Conservation (phyloP, 345 rosid species). For the Acer saccharum region DNA sequence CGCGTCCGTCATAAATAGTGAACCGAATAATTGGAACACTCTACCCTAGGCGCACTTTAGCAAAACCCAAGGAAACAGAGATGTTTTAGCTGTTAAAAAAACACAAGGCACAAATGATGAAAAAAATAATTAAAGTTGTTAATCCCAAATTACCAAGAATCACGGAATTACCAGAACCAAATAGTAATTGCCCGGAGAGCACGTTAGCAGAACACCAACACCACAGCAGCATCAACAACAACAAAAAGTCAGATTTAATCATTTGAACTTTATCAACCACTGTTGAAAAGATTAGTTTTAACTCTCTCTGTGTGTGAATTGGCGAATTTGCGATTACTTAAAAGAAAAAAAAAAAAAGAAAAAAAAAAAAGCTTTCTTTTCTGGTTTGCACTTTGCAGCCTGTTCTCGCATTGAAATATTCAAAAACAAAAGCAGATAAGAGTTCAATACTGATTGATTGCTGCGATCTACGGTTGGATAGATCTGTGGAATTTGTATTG, state of each 20-base stretch:
- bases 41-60: background rate
- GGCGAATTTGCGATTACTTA: too few species aligned
- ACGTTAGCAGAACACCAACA: background rate
- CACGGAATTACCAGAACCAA: background rate
- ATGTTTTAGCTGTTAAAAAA: background rate
- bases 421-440: background rate
- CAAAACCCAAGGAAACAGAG: background rate
- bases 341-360: background rate
- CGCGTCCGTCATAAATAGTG: background rate
- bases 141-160: conserved; percentile 4
- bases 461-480: background rate
- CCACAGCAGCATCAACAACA: background rate
- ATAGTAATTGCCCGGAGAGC: background rate
- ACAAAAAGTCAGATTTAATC: background rate
- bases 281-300: too few species aligned
- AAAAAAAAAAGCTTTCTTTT: background rate
- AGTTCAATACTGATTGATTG: background rate
- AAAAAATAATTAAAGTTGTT: background rate
- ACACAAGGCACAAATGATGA: background rate
- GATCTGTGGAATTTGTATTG: background rate
- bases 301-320: too few species aligned
- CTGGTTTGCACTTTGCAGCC: background rate
- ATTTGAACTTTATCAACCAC: background rate
- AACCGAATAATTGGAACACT: background rate
- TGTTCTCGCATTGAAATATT: background rate